A percentile compares a stretch with the other conserved stretches of the same genome.
Conservation (phyloP, 1,139 yeast species). For the Debaryomyces nepalensis region DNA sequence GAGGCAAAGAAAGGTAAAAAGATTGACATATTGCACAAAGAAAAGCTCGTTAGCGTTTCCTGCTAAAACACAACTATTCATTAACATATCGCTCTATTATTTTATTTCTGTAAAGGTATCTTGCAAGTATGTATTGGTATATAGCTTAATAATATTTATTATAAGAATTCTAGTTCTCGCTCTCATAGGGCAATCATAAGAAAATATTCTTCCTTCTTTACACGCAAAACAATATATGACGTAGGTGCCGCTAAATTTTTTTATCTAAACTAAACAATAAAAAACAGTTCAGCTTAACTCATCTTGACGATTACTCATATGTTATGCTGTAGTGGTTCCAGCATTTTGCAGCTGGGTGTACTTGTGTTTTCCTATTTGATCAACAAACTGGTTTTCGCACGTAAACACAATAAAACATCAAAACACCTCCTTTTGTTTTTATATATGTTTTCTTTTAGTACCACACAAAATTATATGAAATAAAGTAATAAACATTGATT, state of each 20-base stretch:
- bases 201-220: too few species aligned
- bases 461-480: slow-evolving; percentile 1
- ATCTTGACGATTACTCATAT: background rate
- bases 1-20: slow-evolving; percentile 16
- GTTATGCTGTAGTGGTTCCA: background rate
- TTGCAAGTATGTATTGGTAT: too few species aligned
- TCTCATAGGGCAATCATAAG: too few species aligned
- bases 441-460: slow-evolving; percentile 1
- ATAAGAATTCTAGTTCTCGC: too few species aligned
- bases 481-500: slow-evolving; percentile 1
- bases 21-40: slow-evolving; percentile 26
- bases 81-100: background rate
- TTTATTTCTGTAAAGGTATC: too few species aligned
- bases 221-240: too few species aligned
- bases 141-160: too few species aligned
- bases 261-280: too few species aligned
- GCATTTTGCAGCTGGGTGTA: slow-evolving; percentile 7
- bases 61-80: slow-evolving; percentile 17
- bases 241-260: too few species aligned
- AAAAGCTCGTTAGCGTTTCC: slow-evolving; percentile 29
- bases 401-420: slow-evolving; percentile 9
- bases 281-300: too few species aligned
- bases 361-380: slow-evolving; percentile 9
- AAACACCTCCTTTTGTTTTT: slow-evolving; percentile 12
- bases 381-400: slow-evolving; percentile 5